A percentile compares a stretch with the other conserved stretches of the same genome.
Conservation (phyloP, 495 filamentous ascomycete genomes). For the Paragyromitra xinjiangensis region DNA sequence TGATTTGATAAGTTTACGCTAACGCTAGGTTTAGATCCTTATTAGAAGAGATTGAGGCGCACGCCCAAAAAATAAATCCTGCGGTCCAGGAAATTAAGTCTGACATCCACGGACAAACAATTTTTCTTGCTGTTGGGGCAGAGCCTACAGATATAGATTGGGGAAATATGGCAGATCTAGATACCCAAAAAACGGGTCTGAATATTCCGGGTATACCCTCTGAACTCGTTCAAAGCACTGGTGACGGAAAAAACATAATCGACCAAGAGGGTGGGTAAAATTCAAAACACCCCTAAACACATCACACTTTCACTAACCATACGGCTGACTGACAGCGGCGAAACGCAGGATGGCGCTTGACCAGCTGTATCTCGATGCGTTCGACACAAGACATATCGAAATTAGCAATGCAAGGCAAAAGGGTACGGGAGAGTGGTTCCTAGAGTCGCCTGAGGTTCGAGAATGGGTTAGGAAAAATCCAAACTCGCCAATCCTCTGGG, state of each 20-base stretch:
- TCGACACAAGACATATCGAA: slow-evolving; percentile 17
- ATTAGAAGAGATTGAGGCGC: slow-evolving; percentile 7
- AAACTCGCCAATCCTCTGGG: neutral
- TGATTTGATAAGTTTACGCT: neutral
- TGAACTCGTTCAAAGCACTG: neutral
- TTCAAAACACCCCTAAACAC: neutral
- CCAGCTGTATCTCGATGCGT: slow-evolving; percentile 1
- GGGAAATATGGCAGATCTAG: neutral
- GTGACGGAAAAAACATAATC: no score
- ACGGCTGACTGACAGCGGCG: neutral
- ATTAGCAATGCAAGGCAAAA: slow-evolving; percentile 8
- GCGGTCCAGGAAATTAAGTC: no score
- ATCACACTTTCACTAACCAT: neutral
- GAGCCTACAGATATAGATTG: neutral
- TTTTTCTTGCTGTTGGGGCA: neutral
- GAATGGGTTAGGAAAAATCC: slow-evolving; percentile 7
- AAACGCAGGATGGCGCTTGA: slow-evolving; percentile 1
- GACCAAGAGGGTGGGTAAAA: neutral
- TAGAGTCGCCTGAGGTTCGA: slow-evolving; percentile 2
- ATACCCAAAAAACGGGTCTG: neutral
- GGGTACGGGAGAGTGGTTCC: neutral
- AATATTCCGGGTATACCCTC: neutral
- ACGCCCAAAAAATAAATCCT: no score
- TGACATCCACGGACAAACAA: neutral
- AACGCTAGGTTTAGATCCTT: slow-evolving; percentile 6